Evolutionary conservation across 2,329 filamentous ascomycete species (phyloP), one percentile per base, ranked within the genome.

Genomic region (Colletotrichum cereale): DNA sequence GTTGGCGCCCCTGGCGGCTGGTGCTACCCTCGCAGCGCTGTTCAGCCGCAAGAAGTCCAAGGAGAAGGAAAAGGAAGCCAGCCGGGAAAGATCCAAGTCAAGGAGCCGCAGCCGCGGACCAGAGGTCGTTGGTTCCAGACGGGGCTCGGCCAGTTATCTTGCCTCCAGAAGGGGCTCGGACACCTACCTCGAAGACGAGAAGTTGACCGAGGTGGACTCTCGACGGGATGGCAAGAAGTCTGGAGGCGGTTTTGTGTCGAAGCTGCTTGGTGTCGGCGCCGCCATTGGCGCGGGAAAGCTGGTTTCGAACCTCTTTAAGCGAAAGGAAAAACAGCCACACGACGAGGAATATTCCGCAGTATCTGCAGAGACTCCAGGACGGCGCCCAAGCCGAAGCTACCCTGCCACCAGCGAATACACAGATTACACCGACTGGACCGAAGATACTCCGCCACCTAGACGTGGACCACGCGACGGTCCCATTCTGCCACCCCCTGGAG

Each of bases 301-400:
- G 21, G 85, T 88, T 3, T 90, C 89, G 72, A 89, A 85, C 55
- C 83, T 90, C 61, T 86, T 88, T 77, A 88, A 88, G 72, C 84
- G 86, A 67, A 85, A 86, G 65, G 82, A 86, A 36, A 81, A 80
- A 50, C 81, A 79, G 63, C 78, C 81, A 16, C 83, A 84, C 29
- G 89, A 91, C 60, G 89, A 91, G 57, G 88, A 89, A 71, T 90
- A 91, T 75, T 90, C 89, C 16, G 89, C 88, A 4, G 89, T 92
- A 2, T 86, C 87, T 2, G 89, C 86, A 0, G 89, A 91, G 66
- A 91, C 89, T 1, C 89, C 89, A 4, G 85, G 85, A 73, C 84
- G 87, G 56, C 79, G 83, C 50, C 81, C 76, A 73, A 82, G 76
- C 67, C 82, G 78, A 70, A 79, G 75, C 52, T 80, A 80, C 58